These are phyloP conservation scores for Eucalyptus victrix DNA, from an alignment of 345 rosid species.

Conservation along the genomic window DNA sequence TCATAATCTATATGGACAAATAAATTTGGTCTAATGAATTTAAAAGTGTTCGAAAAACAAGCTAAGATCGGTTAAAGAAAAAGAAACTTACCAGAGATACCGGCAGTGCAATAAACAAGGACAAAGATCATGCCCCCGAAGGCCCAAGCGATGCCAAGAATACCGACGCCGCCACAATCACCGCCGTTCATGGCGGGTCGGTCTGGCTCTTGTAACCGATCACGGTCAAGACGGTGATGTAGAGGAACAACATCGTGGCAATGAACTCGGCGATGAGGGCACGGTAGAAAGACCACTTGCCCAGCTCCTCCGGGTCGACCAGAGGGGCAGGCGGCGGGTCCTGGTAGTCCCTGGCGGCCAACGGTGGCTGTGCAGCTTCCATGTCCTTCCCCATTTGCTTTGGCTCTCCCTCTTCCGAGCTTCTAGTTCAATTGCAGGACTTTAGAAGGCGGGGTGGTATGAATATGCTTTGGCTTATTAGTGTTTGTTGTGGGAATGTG, in stretches of 20 bases:
- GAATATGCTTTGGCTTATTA: neutral
- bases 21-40: neutral
- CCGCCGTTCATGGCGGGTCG: constrained; percentile 6
- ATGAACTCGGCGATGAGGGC: constrained; percentile 78
- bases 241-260: constrained; percentile 75
- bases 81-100: constrained; percentile 54
- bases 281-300: constrained; percentile 65
- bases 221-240: constrained; percentile 60
- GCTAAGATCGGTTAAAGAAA: neutral
- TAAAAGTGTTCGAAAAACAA: neutral
- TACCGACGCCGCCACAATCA: constrained; percentile 69
- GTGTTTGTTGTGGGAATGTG: neutral
- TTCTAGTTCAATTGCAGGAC: neutral
- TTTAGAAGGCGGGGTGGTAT: neutral
- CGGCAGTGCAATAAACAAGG: constrained; percentile 92
- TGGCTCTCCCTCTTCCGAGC: neutral
- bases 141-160: constrained; percentile 92
- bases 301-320: constrained; percentile 44
- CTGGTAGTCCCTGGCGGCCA: constrained; percentile 45
- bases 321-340: constrained; percentile 74
- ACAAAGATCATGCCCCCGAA: constrained; percentile 95
- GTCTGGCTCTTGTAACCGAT: constrained; percentile 68
- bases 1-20: neutral
- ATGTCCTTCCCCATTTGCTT: constrained; percentile 33
- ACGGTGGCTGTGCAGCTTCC: constrained; percentile 22